These are phyloP conservation scores for Xylaria polymorpha DNA, from an alignment of 2,329 filamentous ascomycete genomes.

Conservation along the genomic window DNA sequence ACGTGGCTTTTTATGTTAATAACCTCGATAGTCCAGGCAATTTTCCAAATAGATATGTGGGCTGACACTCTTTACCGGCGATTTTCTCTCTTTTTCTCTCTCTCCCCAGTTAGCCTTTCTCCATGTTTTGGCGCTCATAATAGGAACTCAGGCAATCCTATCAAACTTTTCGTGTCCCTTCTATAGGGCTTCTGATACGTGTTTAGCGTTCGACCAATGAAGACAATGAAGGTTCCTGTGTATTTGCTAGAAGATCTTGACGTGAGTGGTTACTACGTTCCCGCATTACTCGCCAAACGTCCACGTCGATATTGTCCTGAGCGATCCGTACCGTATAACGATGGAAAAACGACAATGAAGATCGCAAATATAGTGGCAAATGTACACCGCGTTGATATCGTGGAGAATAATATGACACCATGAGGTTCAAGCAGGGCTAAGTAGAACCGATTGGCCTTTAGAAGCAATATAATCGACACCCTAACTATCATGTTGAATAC, in stretches of 20 bases:
- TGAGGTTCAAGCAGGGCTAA: neutral
- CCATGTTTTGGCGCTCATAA: too few relatives aligned
- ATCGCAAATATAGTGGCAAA: neutral
- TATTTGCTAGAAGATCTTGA: neutral
- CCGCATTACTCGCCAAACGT: neutral
- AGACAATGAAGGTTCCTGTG: neutral
- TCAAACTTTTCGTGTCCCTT: too few relatives aligned
- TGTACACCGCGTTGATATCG: too few relatives aligned
- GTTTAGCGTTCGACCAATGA: neutral
- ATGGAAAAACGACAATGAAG: neutral
- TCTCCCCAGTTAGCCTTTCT: too few relatives aligned
- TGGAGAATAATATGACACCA: neutral
- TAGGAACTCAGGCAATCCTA: too few relatives aligned
- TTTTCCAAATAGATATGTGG: too few relatives aligned
- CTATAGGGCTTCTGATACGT: too few relatives aligned
- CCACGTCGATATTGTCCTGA: neutral
- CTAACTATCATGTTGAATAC: too few relatives aligned
- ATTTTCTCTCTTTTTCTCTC: too few relatives aligned
- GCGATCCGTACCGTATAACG: neutral
- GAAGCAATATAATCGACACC: too few relatives aligned
- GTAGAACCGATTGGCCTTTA: neutral
- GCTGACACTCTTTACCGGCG: too few relatives aligned
- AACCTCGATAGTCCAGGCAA: neutral
- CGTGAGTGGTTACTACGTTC: neutral
- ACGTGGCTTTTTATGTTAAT: too few relatives aligned